Base-by-base conservation (phyloP, 2,329 filamentous ascomycete genomes). In the Paracoccidioides lutzii region DNA sequence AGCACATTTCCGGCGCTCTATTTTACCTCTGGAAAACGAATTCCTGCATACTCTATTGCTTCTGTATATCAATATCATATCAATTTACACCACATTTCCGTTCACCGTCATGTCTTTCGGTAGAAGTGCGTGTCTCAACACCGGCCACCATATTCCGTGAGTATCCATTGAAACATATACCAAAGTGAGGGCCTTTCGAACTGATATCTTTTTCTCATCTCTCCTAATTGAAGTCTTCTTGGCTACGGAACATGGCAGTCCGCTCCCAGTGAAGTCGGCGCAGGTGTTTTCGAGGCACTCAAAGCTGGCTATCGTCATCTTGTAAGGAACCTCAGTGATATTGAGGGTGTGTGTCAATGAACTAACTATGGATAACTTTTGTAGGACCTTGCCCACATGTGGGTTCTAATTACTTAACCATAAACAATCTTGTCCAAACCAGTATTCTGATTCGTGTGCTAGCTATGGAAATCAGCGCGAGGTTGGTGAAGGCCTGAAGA, bases 211-310 rank as follows among this genome's bases (percentile, higher is more conserved):
- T 4, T 52, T 52, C 15, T n/a, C 50, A 5, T 28, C 33, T 38
- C 10, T 30, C n/a, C 32, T 8, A 49, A 49, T 52, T 43, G 12
- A 49, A 71, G 69, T 59, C 67, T 68, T 57, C 61, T 71, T 61
- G 69, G 69, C 57, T 72, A 71, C 55, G 69, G 69, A 52, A 72
- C 69, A 57, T 72, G 69, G 69, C 69, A 72, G 57, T 68, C 69
- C 42, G 67, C 63, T 56, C 69, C 69, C 55, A 69, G 69, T 45
- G 61, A 71, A 61, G 69, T 72, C 51, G 69, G 69, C 40, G 67
- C 69, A 60, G 67, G 69, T 30, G 69, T 72, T 56, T 72, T 69
- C 58, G 60, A 71, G 59, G 69, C 69, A 45, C 58, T 72, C 56
- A 71, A 71, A 61, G 66, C 66, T 37, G 69, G 69, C 48, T 72